Conservation (phyloP, 106 monocot species). For the Hemerocallis citrina region DNA sequence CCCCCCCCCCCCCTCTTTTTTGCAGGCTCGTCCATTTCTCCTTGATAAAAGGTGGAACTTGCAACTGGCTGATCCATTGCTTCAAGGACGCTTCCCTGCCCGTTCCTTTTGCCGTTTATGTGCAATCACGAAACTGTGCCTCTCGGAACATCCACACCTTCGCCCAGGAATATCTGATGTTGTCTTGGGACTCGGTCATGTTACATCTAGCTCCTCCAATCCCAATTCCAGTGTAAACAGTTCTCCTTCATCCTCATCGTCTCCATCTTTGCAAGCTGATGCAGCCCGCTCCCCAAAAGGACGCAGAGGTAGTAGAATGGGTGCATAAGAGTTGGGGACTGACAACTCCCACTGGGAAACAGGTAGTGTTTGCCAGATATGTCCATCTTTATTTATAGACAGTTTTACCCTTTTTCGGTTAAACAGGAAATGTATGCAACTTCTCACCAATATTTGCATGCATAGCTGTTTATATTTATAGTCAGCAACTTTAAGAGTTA, state of each 20-base stretch:
- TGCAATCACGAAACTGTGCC: conserved; percentile 44
- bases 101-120: conserved; percentile 38
- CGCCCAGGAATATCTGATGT: conserved; percentile 49
- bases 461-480: no score
- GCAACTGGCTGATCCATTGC: conserved; percentile 37
- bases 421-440: no score
- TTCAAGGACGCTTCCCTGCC: conserved; percentile 30
- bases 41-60: conserved; percentile 24
- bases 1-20: no score
- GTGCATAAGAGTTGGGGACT: no score
- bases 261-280: background rate
- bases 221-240: conserved; percentile 1
- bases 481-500: no score
- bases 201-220: conserved; percentile 28
- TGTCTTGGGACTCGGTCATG: conserved; percentile 36
- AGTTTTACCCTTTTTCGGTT: no score
- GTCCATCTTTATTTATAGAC: no score
- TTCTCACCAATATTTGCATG: no score
- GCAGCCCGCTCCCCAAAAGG: background rate
- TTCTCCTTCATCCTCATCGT: conserved; percentile 8
- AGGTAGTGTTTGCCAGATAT: no score
- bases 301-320: no score
- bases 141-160: conserved; percentile 51
- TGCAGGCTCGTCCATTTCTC: conserved; percentile 35
- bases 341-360: no score